Evolutionary conservation across 2,329 filamentous ascomycete species (phyloP).

Genomic region (Ceratocystis colombiana): DNA sequence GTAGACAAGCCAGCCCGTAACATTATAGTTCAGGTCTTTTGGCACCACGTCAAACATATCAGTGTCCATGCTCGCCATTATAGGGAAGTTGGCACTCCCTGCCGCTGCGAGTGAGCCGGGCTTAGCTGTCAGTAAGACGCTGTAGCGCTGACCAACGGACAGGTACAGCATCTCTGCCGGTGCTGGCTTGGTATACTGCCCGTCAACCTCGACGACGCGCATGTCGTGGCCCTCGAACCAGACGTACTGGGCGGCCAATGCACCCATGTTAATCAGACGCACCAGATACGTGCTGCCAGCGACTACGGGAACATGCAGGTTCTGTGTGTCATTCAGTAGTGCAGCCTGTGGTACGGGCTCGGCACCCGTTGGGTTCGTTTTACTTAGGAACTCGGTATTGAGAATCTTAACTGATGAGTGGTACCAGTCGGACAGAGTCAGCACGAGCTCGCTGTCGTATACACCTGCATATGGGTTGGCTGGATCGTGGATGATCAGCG

Average conservation of each 20-base stretch:
- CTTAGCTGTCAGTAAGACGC: slow-evolving; percentile 53
- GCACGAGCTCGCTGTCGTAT: slow-evolving; percentile 52
- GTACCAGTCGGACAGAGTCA: slow-evolving; percentile 63
- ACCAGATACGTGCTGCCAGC: slow-evolving; percentile 64
- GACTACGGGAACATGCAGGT: slow-evolving; percentile 48
- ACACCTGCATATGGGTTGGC: slow-evolving; percentile 46
- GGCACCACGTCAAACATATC: slow-evolving; percentile 59
- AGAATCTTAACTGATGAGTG: slow-evolving; percentile 47
- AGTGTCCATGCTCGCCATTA: slow-evolving; percentile 58
- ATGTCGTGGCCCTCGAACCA: slow-evolving; percentile 60
- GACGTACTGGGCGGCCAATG: slow-evolving; percentile 57
- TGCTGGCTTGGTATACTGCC: slow-evolving; percentile 53
- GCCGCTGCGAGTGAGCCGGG: slow-evolving; percentile 31
- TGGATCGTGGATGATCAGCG: slow-evolving; percentile 55
- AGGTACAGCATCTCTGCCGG: slow-evolving; percentile 56
- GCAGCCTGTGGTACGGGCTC: slow-evolving; percentile 59
- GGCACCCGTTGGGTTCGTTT: slow-evolving; percentile 46
- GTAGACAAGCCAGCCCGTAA: slow-evolving; percentile 56
- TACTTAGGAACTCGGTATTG: slow-evolving; percentile 42
- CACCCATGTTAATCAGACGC: slow-evolving; percentile 61
- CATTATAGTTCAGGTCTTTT: slow-evolving; percentile 55
- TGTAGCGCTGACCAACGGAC: slow-evolving; percentile 56
- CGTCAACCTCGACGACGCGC: slow-evolving; percentile 62
- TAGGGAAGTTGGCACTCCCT: slow-evolving; percentile 50
- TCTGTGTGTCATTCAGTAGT: slow-evolving; percentile 60